Evolutionary conservation across 108 stramenopile species (phyloP), one percentile per base, ranked within the genome.

Genomic region (Skeletonema marinoi): DNA sequence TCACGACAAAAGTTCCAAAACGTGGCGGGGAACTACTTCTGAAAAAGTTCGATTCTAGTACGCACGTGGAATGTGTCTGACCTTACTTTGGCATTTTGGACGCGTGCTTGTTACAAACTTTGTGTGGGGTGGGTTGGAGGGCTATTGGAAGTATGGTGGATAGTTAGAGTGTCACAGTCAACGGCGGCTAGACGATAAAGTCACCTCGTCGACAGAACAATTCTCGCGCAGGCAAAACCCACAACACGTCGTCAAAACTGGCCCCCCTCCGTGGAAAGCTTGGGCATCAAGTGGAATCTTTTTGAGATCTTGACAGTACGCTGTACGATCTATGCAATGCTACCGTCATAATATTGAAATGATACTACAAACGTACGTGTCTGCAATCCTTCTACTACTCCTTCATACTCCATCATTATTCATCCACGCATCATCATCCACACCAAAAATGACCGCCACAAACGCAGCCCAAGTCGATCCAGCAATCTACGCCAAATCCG

Each of bases 381-480:
- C 25, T 25, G n/a, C n/a, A n/a, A 25, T 41, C 39, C 0, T 10
- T 41, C 39, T 41, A 19, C 50, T 51, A 19, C 17, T 51, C n/a
- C 19, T 51, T 6, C 50, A 19, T 12, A 19, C 17, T 51, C 6
- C 50, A 19, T 25, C 25, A 25, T 25, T 25, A 25, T 19, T 46
- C 44, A 46, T 46, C 44, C 4, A 16, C 44, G 11, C 50, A n/a
- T 51, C 50, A n/a, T 19, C n/a, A n/a, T 48, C 46, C 63, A 30
- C 30, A 44, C 39, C 39, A 41, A 41, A 41, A 41, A 41, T 41
- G 39, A 65, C 63, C 36, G 25, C 17, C 16, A 4, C 72, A 17
- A 48, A 44, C 60, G 71, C 77, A 29, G 68, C 78, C n/a, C 38
- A 66, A 54, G 65, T 74, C 33, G 73, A 67, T 25, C 78, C 78